A percentile compares a stretch with the other conserved stretches of the same genome.
Evolutionary conservation across 805 yeast species (phyloP).

Genomic region (Lipomyces kockii): DNA sequence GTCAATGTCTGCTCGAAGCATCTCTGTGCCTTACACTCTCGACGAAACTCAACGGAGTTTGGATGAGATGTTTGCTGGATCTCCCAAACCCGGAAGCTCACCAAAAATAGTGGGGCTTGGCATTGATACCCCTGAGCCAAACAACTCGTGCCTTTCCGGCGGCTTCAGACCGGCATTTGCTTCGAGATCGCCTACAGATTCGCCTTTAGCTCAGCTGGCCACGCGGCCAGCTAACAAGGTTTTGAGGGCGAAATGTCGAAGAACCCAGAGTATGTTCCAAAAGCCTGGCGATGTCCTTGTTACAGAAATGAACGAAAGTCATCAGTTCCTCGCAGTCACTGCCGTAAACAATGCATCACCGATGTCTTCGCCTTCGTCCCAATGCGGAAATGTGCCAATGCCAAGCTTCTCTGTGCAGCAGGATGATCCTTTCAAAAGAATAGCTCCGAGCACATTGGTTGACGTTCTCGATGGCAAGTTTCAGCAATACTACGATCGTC

Average conservation of each 20-base stretch:
- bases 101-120: conserved; percentile 21
- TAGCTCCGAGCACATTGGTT: conserved; percentile 61
- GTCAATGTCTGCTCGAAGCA: not conserved
- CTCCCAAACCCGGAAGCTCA: conserved; percentile 13
- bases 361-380: conserved; percentile 29
- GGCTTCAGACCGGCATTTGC: conserved; percentile 27
- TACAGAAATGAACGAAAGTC: conserved; percentile 45
- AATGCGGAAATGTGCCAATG: conserved; percentile 22
- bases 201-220: conserved; percentile 25
- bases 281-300: conserved; percentile 54
- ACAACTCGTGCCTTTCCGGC: conserved; percentile 15
- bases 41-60: not conserved
- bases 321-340: conserved; percentile 9
- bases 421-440: conserved; percentile 69
- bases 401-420: conserved; percentile 23
- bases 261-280: conserved; percentile 74
- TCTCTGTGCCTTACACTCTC: not conserved
- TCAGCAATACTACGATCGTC: conserved; percentile 57
- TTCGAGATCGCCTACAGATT: conserved; percentile 11
- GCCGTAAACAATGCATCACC: conserved; percentile 21
- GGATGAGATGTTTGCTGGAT: conserved; percentile 11
- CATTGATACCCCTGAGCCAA: conserved; percentile 24
- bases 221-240: conserved; percentile 23
- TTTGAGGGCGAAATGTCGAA: conserved; percentile 51
- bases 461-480: conserved; percentile 62